phyloP scores from a whole-genome alignment of 2,329 filamentous ascomycete genomes.

The Westerdykella sp. region DNA sequence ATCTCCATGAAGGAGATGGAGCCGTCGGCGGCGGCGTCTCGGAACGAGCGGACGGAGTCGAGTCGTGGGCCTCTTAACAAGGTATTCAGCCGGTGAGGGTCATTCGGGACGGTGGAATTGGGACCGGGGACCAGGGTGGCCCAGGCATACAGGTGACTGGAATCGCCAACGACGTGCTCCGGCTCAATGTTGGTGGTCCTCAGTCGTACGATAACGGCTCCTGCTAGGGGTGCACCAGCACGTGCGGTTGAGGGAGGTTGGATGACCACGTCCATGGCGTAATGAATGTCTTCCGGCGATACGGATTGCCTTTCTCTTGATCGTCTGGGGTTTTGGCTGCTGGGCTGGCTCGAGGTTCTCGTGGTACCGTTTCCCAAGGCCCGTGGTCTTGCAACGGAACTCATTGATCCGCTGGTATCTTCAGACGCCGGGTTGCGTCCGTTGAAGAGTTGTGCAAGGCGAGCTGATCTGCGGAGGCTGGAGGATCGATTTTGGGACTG shows the following conservation, averaged over 20 bases:
- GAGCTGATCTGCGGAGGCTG: conserved; percentile 25
- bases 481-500: conserved; percentile 15
- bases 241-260: conserved; percentile 32
- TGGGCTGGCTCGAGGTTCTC: conserved; percentile 22
- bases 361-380: conserved; percentile 27
- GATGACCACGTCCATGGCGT: conserved; percentile 36
- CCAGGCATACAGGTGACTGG: conserved; percentile 26
- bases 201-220: conserved; percentile 31
- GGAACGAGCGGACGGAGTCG: conserved; percentile 33
- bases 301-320: conserved; percentile 21
- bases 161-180: conserved; percentile 29
- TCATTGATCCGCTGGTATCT: conserved; percentile 23
- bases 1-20: conserved; percentile 34
- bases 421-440: conserved; percentile 6
- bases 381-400: conserved; percentile 35
- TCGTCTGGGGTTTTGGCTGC: conserved; percentile 15
- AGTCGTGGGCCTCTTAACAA: conserved; percentile 27
- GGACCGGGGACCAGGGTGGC: conserved; percentile 27
- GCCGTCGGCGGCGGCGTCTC: conserved; percentile 33
- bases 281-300: conserved; percentile 27
- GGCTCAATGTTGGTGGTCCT: conserved; percentile 26
- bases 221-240: conserved; percentile 26
- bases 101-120: conserved; percentile 21
- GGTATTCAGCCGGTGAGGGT: conserved; percentile 24
- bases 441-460: conserved; percentile 28